These are phyloP conservation scores for Leishmania tarentolae DNA, from an alignment of 208 protist species.

Conservation along the genomic window DNA sequence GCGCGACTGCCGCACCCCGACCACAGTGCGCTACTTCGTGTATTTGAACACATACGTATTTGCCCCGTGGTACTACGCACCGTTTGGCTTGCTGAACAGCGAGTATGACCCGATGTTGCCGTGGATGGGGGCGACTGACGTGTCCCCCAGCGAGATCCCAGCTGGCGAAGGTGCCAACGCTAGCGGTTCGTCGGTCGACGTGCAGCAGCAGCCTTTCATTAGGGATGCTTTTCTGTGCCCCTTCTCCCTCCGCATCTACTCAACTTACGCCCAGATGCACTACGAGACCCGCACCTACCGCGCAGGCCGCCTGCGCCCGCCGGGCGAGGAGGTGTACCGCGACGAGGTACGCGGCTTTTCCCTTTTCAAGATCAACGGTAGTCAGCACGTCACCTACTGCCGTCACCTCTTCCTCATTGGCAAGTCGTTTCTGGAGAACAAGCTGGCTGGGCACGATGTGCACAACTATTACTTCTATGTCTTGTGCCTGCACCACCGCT, in stretches of 20 bases:
- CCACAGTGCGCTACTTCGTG: constrained; percentile 77
- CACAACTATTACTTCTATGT: constrained; percentile 91
- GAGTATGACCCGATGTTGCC: constrained; percentile 68
- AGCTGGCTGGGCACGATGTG: constrained; percentile 86
- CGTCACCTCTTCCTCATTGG: constrained; percentile 85
- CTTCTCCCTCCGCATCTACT: constrained; percentile 82
- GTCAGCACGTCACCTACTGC: constrained; percentile 77
- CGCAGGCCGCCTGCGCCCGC: constrained; percentile 57
- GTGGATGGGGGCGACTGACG: neutral
- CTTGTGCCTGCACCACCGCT: constrained; percentile 74
- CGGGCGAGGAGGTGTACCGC: constrained; percentile 82
- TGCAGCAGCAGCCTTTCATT: constrained; percentile 58
- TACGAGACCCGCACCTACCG: constrained; percentile 74
- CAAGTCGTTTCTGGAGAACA: constrained; percentile 92
- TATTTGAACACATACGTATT: constrained; percentile 78
- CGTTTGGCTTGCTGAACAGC: constrained; percentile 73
- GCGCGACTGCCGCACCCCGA: constrained; percentile 79
- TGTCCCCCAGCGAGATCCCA: too few species aligned
- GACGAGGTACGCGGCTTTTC: constrained; percentile 73
- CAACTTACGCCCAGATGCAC: constrained; percentile 66
- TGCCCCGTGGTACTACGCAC: constrained; percentile 86
- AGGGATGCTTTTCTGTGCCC: constrained; percentile 84
- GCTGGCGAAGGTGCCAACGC: neutral
- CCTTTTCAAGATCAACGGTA: constrained; percentile 86
- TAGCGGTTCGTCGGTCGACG: neutral